Percentiles rank a stretch among this genome's conserved stretches.
Evolutionary conservation across 345 rosid genomes (phyloP).

Genomic region (Linum usitatissimum): DNA sequence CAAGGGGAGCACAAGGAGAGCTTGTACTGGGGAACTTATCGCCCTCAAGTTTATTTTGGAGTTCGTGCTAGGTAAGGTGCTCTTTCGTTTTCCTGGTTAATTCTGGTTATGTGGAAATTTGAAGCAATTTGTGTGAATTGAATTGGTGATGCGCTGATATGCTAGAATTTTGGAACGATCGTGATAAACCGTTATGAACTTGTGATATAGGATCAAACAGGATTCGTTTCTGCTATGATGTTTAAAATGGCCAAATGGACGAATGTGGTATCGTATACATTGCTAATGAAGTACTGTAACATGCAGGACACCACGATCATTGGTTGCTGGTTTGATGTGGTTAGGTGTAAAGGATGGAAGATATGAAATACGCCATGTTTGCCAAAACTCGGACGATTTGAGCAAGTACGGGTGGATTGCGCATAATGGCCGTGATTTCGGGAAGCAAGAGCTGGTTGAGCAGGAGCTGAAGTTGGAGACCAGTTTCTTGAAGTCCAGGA

Average conservation of each 20-base stretch:
- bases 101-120: no score
- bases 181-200: no score
- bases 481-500: constrained; percentile 69
- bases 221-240: no score
- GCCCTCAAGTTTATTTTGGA: constrained; percentile 80
- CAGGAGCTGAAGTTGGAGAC: constrained; percentile 56
- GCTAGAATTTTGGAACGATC: no score
- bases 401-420: constrained; percentile 70
- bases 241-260: no score
- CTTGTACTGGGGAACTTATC: constrained; percentile 88
- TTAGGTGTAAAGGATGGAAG: constrained; percentile 60
- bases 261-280: no score
- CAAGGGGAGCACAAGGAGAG: constrained; percentile 76
- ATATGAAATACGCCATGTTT: constrained; percentile 59
- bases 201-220: no score
- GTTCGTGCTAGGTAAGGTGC: constrained; percentile 59
- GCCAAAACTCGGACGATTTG: constrained; percentile 63
- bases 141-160: no score
- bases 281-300: neutral
- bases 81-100: no score
- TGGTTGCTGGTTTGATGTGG: constrained; percentile 94
- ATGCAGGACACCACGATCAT: constrained; percentile 60
- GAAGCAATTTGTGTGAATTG: no score
- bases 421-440: constrained; percentile 87
- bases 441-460: constrained; percentile 60